These are phyloP conservation scores for Stromatinia cepivora DNA, from an alignment of 2,329 filamentous ascomycete species.

Conservation along the genomic window DNA sequence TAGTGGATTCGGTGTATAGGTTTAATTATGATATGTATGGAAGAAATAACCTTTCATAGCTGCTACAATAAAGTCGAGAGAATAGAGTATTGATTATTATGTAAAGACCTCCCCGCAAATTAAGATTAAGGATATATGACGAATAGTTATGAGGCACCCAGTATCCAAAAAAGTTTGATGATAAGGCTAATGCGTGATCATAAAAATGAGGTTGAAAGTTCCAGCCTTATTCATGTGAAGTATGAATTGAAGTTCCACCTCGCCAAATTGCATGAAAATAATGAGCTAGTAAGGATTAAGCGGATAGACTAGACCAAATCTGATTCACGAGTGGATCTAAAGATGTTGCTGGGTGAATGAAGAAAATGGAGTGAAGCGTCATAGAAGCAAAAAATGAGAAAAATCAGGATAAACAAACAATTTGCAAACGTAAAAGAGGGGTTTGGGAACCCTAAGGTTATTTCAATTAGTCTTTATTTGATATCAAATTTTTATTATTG, in stretches of 20 bases:
- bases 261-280: not conserved
- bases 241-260: not conserved
- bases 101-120: not conserved
- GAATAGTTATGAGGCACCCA: not conserved
- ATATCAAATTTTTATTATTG: not conserved
- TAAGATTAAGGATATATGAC: not conserved
- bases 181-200: not conserved
- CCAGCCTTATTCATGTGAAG: not conserved
- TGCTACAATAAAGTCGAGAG: not conserved
- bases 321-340: conserved; percentile 7
- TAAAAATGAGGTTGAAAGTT: not conserved
- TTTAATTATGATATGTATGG: not conserved
- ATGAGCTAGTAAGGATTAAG: conserved; percentile 19
- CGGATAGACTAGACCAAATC: not conserved
- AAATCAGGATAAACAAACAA: not conserved
- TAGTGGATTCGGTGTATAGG: not conserved
- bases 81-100: not conserved
- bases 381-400: not conserved
- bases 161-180: not conserved
- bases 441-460: not conserved
- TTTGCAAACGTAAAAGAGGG: not conserved
- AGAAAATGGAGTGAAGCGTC: conserved; percentile 12
- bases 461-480: too few species aligned
- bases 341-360: conserved; percentile 16
- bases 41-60: too few species aligned